Evolutionary conservation across 257 asterid species (phyloP).

Genomic region (Jasminum sambac): DNA sequence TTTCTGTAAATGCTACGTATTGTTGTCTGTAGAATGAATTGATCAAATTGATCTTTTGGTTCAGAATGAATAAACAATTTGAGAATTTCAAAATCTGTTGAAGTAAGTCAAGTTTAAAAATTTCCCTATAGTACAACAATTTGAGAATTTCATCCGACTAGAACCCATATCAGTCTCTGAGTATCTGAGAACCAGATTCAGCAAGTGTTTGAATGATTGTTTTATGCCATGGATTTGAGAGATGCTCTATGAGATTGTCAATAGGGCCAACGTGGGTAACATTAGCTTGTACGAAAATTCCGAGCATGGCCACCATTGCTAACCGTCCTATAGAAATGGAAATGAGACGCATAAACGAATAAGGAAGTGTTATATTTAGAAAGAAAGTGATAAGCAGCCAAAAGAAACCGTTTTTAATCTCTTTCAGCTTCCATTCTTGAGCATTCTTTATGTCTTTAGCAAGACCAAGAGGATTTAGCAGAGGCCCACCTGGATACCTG

Average conservation of each 20-base stretch:
- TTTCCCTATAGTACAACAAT: not conserved
- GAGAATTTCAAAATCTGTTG: not conserved
- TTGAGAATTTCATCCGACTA: not conserved
- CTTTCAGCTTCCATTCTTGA: conserved; percentile 82
- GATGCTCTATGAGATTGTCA: conserved; percentile 71
- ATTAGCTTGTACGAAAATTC: conserved; percentile 79
- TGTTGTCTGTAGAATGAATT: conserved; percentile 36
- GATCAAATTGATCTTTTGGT: conserved; percentile 4
- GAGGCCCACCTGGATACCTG: conserved; percentile 94
- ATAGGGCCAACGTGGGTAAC: conserved; percentile 87
- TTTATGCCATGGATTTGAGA: conserved; percentile 82
- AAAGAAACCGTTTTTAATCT: conserved; percentile 75
- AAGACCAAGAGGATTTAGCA: conserved; percentile 83
- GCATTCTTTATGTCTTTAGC: conserved; percentile 85
- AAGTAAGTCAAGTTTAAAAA: not conserved
- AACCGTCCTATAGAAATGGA: conserved; percentile 51
- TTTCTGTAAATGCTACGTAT: conserved; percentile 31
- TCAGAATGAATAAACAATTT: conserved; percentile 10
- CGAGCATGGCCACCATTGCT: conserved; percentile 91
- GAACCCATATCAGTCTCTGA: not conserved
- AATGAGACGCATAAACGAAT: not conserved
- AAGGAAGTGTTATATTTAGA: not conserved
- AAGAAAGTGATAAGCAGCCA: not conserved
- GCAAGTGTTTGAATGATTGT: conserved; percentile 65
- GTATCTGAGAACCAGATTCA: conserved; percentile 43